phyloP scores from a whole-genome alignment of 306 rosid genomes.

The Trifolium pratense region DNA sequence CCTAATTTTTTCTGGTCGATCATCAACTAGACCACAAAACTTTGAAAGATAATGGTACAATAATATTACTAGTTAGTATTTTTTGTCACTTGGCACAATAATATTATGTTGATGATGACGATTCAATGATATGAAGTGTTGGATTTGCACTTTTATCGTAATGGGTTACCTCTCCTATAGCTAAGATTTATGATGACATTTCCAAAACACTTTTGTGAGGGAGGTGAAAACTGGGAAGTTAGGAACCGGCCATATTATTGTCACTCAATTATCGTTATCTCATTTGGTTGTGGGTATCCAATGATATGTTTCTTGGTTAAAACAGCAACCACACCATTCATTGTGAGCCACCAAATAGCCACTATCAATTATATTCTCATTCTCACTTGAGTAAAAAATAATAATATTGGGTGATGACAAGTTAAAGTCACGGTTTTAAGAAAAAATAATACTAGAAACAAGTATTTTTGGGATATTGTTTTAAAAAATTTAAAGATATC shows the following conservation, averaged over 20 bases:
- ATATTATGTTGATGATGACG: neutral
- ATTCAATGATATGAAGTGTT: slow-evolving; percentile 1
- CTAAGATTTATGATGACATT: neutral
- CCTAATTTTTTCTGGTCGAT: slow-evolving; percentile 16
- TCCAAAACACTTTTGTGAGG: neutral
- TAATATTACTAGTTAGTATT: neutral
- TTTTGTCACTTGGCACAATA: neutral
- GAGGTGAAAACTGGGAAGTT: slow-evolving; percentile 16
- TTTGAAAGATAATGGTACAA: neutral
- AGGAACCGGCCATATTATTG: neutral
- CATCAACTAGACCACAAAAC: neutral
- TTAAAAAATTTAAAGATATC: too few species aligned
- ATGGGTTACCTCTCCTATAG: neutral
- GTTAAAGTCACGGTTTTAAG: too few species aligned
- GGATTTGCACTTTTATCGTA: neutral
- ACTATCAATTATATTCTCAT: neutral
- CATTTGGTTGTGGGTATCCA: neutral
- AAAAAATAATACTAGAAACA: too few species aligned
- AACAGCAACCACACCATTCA: slow-evolving; percentile 26
- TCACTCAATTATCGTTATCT: neutral
- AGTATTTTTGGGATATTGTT: too few species aligned
- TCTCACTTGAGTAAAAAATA: too few species aligned
- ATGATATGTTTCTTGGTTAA: slow-evolving; percentile 3
- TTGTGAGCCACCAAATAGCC: neutral
- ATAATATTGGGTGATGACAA: too few species aligned